Evolutionary conservation across 1,139 yeast genomes (phyloP).

Genomic region (Blastobotrys apis): DNA sequence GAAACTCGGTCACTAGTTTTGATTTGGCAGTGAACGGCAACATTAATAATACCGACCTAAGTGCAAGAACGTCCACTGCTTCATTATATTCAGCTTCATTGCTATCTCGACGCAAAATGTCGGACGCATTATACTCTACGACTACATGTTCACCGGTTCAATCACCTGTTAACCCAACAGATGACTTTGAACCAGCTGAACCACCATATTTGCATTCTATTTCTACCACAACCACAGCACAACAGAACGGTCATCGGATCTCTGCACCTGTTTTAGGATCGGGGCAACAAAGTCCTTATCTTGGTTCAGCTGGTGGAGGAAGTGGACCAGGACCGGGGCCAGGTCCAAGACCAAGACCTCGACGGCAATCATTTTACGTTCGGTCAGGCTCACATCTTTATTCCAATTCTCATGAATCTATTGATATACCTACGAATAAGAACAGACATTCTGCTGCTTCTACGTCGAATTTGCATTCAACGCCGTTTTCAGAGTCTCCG

Average conservation of each 20-base stretch:
- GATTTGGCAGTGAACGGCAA: background rate
- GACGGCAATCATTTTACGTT: constrained; percentile 23
- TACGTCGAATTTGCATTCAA: background rate
- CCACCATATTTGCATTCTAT: background rate
- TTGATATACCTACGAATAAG: constrained; percentile 7
- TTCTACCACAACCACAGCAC: background rate
- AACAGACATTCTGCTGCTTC: constrained; percentile 8
- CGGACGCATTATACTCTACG: constrained; percentile 6
- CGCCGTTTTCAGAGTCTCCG: constrained; percentile 17
- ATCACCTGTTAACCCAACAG: constrained; percentile 8
- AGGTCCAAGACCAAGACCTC: constrained; percentile 2
- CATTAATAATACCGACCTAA: background rate
- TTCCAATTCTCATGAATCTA: constrained; percentile 1
- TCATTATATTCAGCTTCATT: constrained; percentile 5
- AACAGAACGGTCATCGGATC: constrained; percentile 3
- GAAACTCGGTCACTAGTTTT: constrained; percentile 2
- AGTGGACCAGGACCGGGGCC: no score
- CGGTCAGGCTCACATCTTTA: constrained; percentile 18
- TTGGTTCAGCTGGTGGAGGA: constrained; percentile 6
- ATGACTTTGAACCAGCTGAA: constrained; percentile 4
- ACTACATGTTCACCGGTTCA: constrained; percentile 11
- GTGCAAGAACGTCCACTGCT: constrained; percentile 7
- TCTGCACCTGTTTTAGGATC: constrained; percentile 9
- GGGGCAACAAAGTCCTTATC: constrained; percentile 6
- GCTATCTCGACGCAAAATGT: constrained; percentile 6